A percentile compares a stretch with the other conserved stretches of the same genome.
These are phyloP conservation scores for Populus hybrid DNA, from an alignment of 441 rosid genomes.

Conservation along the genomic window DNA sequence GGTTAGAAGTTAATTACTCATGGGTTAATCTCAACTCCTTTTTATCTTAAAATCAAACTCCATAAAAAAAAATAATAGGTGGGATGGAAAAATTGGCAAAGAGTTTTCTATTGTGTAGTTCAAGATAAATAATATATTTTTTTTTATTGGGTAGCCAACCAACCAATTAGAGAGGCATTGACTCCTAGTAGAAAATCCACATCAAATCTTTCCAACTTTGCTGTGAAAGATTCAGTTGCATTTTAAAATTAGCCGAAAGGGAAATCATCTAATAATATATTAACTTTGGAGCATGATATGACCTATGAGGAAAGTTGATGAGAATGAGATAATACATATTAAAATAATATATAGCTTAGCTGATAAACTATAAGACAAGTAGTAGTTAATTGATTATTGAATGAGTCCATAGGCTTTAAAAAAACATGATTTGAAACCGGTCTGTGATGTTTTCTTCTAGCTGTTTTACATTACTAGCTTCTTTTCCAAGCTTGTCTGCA, in stretches of 20 bases:
- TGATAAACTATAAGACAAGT: conserved; percentile 6
- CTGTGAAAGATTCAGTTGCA: conserved; percentile 18
- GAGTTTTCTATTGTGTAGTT: too few species aligned
- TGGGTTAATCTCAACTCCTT: too few species aligned
- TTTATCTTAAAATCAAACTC: too few species aligned
- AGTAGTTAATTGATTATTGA: not conserved
- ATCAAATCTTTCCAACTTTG: conserved; percentile 22
- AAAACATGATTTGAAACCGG: not conserved
- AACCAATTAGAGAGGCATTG: conserved; percentile 6
- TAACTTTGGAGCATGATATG: conserved; percentile 5
- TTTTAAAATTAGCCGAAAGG: conserved; percentile 3
- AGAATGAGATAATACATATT: not conserved
- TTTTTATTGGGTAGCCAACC: conserved; percentile 12
- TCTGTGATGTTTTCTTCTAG: not conserved
- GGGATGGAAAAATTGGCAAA: too few species aligned
- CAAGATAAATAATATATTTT: not conserved
- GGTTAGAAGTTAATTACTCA: not conserved
- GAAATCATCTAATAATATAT: conserved; percentile 7
- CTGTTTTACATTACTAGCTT: not conserved
- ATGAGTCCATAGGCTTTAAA: not conserved
- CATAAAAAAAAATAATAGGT: too few species aligned
- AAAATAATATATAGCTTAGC: not conserved
- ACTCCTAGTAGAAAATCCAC: conserved; percentile 12
- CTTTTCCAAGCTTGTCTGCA: not conserved
- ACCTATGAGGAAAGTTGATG: conserved; percentile 6